Conservation (phyloP, 805 yeast genomes). For the Cyberlindnera xylosilytica region DNA sequence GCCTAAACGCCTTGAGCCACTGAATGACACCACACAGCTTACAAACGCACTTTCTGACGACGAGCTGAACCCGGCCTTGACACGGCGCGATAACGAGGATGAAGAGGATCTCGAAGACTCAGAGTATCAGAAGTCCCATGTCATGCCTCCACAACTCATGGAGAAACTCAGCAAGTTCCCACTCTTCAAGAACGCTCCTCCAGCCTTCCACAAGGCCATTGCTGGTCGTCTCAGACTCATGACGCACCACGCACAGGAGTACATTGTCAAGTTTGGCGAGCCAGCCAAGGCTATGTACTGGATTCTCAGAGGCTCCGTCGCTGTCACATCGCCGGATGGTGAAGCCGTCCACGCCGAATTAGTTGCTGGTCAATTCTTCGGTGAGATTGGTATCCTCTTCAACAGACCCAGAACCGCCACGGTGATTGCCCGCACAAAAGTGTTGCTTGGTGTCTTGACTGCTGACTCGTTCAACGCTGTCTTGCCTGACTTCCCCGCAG, state of each 20-base stretch:
- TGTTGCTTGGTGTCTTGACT: constrained; percentile 65
- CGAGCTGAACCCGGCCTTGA: neutral
- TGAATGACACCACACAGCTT: constrained; percentile 1
- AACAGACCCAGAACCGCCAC: constrained; percentile 79
- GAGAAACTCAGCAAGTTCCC: constrained; percentile 56
- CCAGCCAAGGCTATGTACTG: constrained; percentile 76
- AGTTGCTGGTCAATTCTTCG: constrained; percentile 67
- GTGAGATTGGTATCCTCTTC: constrained; percentile 75
- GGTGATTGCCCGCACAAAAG: constrained; percentile 65
- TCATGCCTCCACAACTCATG: constrained; percentile 53
- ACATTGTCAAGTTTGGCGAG: constrained; percentile 68
- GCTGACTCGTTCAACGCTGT: constrained; percentile 59
- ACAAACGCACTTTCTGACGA: neutral
- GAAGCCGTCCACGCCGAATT: constrained; percentile 72
- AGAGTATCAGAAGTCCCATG: constrained; percentile 9
- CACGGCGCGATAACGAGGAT: constrained; percentile 2
- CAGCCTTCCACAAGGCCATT: constrained; percentile 56
- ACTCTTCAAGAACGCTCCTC: constrained; percentile 65
- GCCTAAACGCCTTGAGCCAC: neutral
- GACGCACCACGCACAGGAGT: constrained; percentile 65
- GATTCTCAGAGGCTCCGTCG: constrained; percentile 72
- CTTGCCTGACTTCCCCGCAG: constrained; percentile 57
- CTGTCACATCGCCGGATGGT: constrained; percentile 76
- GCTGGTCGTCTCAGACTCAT: constrained; percentile 55
- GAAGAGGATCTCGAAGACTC: constrained; percentile 14